Evolutionary conservation across 768 basidiomycete genomes (phyloP).

Genomic region (Trametes sanguinea): DNA sequence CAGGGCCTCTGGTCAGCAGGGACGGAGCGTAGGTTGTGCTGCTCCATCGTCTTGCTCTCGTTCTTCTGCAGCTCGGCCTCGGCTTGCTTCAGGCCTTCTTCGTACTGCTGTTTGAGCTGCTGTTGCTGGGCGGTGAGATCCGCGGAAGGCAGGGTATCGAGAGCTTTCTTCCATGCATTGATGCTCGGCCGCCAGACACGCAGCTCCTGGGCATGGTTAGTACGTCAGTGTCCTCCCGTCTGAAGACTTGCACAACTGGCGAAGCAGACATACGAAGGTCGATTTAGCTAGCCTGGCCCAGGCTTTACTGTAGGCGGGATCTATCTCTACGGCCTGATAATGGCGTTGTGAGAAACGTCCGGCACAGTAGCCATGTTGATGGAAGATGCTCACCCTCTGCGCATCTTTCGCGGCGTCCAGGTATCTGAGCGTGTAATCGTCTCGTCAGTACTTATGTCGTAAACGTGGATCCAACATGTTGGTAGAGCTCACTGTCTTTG

Average conservation of each 20-base stretch:
- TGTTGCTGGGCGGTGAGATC: slow-evolving; percentile 16
- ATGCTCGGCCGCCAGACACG: slow-evolving; percentile 13
- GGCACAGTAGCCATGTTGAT: no score
- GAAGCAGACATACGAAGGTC: slow-evolving; percentile 14
- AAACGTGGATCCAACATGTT: no score
- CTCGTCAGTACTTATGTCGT: no score
- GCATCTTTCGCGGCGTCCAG: slow-evolving; percentile 22
- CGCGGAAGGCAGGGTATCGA: slow-evolving; percentile 13
- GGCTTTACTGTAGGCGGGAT: slow-evolving; percentile 28
- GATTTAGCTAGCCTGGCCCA: slow-evolving; percentile 30
- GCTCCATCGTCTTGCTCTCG: background rate
- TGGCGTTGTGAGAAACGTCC: no score
- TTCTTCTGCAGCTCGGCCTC: slow-evolving; percentile 3
- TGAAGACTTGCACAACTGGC: no score
- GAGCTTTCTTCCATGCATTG: slow-evolving; percentile 22
- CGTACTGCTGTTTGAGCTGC: slow-evolving; percentile 27
- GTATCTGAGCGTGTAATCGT: slow-evolving; percentile 3
- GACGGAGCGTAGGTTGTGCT: background rate
- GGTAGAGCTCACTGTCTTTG: slow-evolving; percentile 37
- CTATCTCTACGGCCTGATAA: slow-evolving; percentile 26
- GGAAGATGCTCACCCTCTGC: slow-evolving; percentile 12
- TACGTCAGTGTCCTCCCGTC: no score
- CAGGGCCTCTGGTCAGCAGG: slow-evolving; percentile 22
- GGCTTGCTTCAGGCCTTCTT: slow-evolving; percentile 19
- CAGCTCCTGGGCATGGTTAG: slow-evolving; percentile 11